Evolutionary conservation across 371 early-diverging fungal genomes (phyloP), one percentile per base, ranked within the genome.

Genomic region (Mortierella sp.): DNA sequence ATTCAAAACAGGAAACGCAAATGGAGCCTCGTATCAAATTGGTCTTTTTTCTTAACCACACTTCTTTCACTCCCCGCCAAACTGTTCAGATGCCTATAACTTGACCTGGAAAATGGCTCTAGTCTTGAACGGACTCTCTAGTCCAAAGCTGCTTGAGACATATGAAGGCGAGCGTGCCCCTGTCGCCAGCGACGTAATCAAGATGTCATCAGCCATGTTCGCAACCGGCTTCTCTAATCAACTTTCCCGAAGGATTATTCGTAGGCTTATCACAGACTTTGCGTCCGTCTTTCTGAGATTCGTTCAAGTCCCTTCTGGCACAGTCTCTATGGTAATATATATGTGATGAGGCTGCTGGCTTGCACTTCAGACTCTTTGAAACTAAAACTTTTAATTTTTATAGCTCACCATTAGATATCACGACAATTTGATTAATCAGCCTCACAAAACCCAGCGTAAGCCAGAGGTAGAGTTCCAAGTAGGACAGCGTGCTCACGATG

Each of bases 401-500:
- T 30, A 79, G 79, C 32, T 75, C 10, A 51, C 81, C 10, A 68
- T 66, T 47, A 68, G 70, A 2, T 80, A 80, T 49, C 24, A 68
- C 5, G 70, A 70, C 5, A 80, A 80, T 59, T 30, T 49, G 58
- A 43, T 80, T 61, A 80, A 75, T 35, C 76, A 75, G 47, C 28
- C 45, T 18, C 81, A 80, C 40, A 64, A 68, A 32, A 55, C 69
- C 43, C 81, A 80, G n/a, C 57, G 65, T 0, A 5, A 37, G n/a
- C 73, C 70, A 18, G 51, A 26, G 22, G 75, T 66, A 5, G 70
- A 64, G 2, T 75, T 22, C 35, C 68, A 72, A 47, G 81, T 80
- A 14, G 81, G 81, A 24, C 76, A 75, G 14, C 76, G 75, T 35
- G 81, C 81, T 18, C 81, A 75, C n/a, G 81, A 80, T 60, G 81